A percentile compares a stretch with the other conserved stretches of the same genome.
Conservation (phyloP, 2,329 filamentous ascomycete species). For the Seiridium unicorne region DNA sequence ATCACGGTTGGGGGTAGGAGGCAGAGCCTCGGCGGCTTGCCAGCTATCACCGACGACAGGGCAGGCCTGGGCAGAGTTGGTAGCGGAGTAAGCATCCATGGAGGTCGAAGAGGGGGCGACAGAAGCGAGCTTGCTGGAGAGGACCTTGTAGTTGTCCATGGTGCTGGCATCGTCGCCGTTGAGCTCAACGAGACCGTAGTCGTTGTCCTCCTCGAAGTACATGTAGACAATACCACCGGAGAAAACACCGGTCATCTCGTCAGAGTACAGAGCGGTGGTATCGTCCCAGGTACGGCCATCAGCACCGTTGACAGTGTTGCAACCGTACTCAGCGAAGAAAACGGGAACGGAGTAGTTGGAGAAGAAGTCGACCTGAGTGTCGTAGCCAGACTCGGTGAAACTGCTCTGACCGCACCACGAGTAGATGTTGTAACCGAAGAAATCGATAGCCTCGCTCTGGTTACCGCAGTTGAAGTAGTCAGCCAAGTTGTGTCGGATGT, state of each 20-base stretch:
- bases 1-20: slow-evolving; percentile 66
- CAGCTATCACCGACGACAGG: slow-evolving; percentile 58
- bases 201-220: slow-evolving; percentile 75
- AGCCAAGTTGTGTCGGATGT: slow-evolving; percentile 68
- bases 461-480: slow-evolving; percentile 76
- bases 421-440: slow-evolving; percentile 89
- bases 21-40: slow-evolving; percentile 60
- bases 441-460: slow-evolving; percentile 62
- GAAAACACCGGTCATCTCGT: slow-evolving; percentile 70
- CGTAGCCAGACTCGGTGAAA: slow-evolving; percentile 66
- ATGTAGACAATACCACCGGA: slow-evolving; percentile 83
- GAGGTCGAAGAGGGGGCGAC: slow-evolving; percentile 58
- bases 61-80: slow-evolving; percentile 64
- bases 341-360: slow-evolving; percentile 70
- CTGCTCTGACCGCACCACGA: slow-evolving; percentile 75
- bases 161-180: slow-evolving; percentile 51
- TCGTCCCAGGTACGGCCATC: slow-evolving; percentile 69
- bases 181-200: slow-evolving; percentile 65
- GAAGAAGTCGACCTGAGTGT: slow-evolving; percentile 70
- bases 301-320: slow-evolving; percentile 54
- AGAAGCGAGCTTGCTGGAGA: slow-evolving; percentile 60
- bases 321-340: slow-evolving; percentile 83
- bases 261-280: slow-evolving; percentile 64
- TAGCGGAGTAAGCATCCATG: slow-evolving; percentile 59
- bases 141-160: slow-evolving; percentile 62